phyloP scores from a whole-genome alignment of 306 rosid species.

The Acacia confusa region DNA sequence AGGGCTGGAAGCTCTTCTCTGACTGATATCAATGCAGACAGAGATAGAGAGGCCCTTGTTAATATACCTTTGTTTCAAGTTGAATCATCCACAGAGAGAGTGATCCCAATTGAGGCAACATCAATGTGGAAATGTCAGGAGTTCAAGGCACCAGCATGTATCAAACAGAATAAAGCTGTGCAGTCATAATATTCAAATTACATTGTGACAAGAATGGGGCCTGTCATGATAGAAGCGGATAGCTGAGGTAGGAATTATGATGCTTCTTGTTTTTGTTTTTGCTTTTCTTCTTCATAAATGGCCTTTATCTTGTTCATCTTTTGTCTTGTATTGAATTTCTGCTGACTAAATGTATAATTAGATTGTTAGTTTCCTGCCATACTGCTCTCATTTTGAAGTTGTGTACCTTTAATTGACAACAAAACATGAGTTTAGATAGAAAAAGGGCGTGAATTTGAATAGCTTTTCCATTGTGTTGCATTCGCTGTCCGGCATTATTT shows the following conservation, averaged over 20 bases:
- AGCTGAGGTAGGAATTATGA: conserved; percentile 75
- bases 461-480: conserved; percentile 37
- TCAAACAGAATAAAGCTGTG: conserved; percentile 71
- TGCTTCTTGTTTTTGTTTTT: conserved; percentile 16
- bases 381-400: conserved; percentile 40
- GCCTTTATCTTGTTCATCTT: conserved; percentile 38
- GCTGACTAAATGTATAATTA: conserved; percentile 76
- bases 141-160: conserved; percentile 68
- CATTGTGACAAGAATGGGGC: conserved; percentile 41
- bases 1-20: conserved; percentile 44
- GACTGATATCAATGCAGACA: conserved; percentile 51
- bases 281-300: conserved; percentile 22
- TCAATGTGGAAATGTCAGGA: conserved; percentile 87
- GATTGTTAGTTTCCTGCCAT: conserved; percentile 56
- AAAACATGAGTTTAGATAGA: conserved; percentile 45
- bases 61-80: conserved; percentile 58
- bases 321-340: conserved; percentile 66
- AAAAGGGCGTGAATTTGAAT: conserved; percentile 49
- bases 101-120: conserved; percentile 59
- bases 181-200: conserved; percentile 57
- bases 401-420: conserved; percentile 41
- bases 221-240: conserved; percentile 49
- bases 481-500: conserved; percentile 23
- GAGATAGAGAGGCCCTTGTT: conserved; percentile 44
- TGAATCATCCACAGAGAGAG: conserved; percentile 59